These are phyloP conservation scores for Friedmanniomyces simplex DNA, from an alignment of 495 filamentous ascomycete species.

Conservation along the genomic window DNA sequence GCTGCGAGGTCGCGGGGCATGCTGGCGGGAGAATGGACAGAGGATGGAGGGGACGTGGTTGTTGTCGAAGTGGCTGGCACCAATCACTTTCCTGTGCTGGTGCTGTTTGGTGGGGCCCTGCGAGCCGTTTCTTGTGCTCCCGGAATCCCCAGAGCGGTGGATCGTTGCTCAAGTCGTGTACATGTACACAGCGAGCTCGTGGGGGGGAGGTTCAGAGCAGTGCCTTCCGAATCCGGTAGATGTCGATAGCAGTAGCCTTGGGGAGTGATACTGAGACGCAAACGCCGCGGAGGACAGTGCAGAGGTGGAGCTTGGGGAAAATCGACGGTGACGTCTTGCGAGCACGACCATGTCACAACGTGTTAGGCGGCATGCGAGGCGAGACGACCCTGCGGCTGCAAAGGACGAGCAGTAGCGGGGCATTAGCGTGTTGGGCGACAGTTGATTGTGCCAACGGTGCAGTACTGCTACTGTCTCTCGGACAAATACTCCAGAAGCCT, in stretches of 20 bases:
- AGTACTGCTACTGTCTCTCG: too few species aligned
- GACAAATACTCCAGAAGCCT: too few species aligned
- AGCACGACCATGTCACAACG: too few species aligned
- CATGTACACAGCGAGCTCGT: too few species aligned
- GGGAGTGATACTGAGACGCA: too few species aligned
- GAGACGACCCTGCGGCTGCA: not conserved
- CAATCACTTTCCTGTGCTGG: not conserved
- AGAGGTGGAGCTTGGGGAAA: too few species aligned
- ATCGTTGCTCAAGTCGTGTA: not conserved
- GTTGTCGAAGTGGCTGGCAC: not conserved
- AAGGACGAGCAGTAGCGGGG: not conserved
- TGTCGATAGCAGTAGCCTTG: too few species aligned
- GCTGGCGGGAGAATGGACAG: not conserved
- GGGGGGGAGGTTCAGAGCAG: too few species aligned
- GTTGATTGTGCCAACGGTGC: too few species aligned
- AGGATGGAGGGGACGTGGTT: not conserved
- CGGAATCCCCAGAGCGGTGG: not conserved
- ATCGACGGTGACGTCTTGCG: too few species aligned
- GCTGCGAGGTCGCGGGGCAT: conserved; percentile 33
- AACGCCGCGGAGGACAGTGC: too few species aligned
- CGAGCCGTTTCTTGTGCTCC: not conserved
- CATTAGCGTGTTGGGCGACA: not conserved
- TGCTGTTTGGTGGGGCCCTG: not conserved
- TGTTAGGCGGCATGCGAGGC: not conserved
- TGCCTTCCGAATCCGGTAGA: too few species aligned